Percentiles rank a stretch among this genome's conserved stretches.
These are phyloP conservation scores for Camellia japonica DNA, from an alignment of 148 eudicot species.

Conservation along the genomic window DNA sequence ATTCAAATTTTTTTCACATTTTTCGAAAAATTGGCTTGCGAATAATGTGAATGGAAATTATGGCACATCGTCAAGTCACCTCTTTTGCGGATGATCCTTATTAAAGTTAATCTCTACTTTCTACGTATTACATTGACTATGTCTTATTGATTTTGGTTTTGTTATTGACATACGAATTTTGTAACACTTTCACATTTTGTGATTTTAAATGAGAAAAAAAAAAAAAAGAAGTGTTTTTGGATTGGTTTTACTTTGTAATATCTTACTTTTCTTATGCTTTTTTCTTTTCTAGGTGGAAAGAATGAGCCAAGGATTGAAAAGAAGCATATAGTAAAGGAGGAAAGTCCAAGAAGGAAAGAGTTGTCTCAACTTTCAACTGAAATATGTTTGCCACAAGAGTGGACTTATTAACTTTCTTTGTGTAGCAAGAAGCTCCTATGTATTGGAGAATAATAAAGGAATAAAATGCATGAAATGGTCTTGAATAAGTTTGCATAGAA, in stretches of 20 bases:
- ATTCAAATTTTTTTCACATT: no score
- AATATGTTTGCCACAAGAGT: not conserved
- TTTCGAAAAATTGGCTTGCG: no score
- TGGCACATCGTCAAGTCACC: no score
- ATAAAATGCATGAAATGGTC: not conserved
- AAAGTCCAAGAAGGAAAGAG: not conserved
- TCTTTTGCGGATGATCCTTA: no score
- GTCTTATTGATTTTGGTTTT: no score
- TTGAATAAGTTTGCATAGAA: not conserved
- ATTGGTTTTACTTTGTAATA: not conserved
- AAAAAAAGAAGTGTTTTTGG: no score
- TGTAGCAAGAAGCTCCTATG: constrained; percentile 1
- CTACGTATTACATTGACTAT: no score
- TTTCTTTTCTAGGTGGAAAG: constrained; percentile 8
- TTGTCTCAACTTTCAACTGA: not conserved
- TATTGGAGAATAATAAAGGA: constrained; percentile 1
- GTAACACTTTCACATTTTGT: no score
- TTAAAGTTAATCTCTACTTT: no score
- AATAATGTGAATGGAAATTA: no score
- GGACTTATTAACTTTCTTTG: not conserved
- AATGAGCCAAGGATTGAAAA: not conserved
- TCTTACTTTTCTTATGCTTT: not conserved
- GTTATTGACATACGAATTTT: no score
- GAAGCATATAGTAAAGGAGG: not conserved
- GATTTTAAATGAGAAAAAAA: no score